Base-by-base conservation (phyloP, 1,139 yeast genomes). In the Debaryomyces singareniensis region DNA sequence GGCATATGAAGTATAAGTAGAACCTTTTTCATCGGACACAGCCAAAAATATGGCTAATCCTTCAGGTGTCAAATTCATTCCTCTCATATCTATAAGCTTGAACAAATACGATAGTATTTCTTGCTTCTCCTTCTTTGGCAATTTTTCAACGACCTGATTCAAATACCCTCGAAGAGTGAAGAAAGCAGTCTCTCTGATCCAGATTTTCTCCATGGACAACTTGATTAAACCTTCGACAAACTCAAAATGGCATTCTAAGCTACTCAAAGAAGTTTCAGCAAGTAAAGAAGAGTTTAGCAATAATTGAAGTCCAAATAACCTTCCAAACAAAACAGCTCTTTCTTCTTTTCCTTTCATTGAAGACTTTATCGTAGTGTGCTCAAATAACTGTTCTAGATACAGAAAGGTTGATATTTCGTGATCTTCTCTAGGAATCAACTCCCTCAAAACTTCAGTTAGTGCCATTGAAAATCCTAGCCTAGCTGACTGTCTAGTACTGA, bases 401-500 rank as follows among this genome's bases (percentile, higher is more conserved):
- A 62, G 44, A 1, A 40, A 36, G 5, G 61, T 43, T 1, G 62
- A 44, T 30, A 62, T 42, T 3, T 61, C 59, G 36, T 58, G 51
- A 10, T 42, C 43, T 2, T 43, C 27, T 10, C 50, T 49, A 5
- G 52, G 44, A 5, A 63, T 47, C n/a, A 71, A 53, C 30, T 73
- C 61, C 14, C 80, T 66, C 14, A 78, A 59, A 2, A 86, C 64
- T 52, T 91, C 97, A 1, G 91, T 76, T 27, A 91, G 60, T 25
- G 96, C 93, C 71, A 86, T 75, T 3, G 95, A 84, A 45, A 82
- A 89, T 2, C 98, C 98, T 25, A 84, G 59, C 34, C 96, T 63
- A 1, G 96, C 94, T 29, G 87, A 70, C 26, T 84, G 95, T 47
- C 93, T 72, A 13, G 87, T 72, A 9, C 95, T 82, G 6, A 85